Percentiles rank a stretch among this genome's conserved stretches.
phyloP scores from a whole-genome alignment of 352 stramenopile genomes.

The Saprolegnia parasitica region DNA sequence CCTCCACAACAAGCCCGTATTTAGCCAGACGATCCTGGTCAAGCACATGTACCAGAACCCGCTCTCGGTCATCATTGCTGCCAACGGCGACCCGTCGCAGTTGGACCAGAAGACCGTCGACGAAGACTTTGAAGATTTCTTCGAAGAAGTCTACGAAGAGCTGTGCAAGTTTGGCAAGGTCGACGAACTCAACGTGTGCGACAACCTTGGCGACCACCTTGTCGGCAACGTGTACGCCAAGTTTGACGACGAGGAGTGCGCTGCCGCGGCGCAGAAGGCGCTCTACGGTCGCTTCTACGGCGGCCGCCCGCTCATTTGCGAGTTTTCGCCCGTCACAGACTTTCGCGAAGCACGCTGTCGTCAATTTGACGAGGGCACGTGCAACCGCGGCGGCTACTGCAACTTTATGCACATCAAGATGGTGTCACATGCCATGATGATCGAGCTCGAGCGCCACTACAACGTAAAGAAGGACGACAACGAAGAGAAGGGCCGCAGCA shows the following conservation, averaged over 20 bases:
- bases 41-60: conserved; percentile 99
- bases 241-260: conserved; percentile 98
- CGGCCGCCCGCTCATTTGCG: conserved; percentile 91
- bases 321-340: conserved; percentile 98
- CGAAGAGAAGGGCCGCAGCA: conserved; percentile 30
- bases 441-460: conserved; percentile 81
- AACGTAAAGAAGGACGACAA: conserved; percentile 37
- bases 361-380: conserved; percentile 98
- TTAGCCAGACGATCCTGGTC: conserved; percentile 98
- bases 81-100: conserved; percentile 73
- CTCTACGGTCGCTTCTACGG: conserved; percentile 98
- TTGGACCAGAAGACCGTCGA: conserved; percentile 89
- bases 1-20: conserved; percentile 98
- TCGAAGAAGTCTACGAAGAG: conserved; percentile 98
- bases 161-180: conserved; percentile 98
- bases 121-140: conserved; percentile 96
- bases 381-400: conserved; percentile 96
- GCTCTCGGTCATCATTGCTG: conserved; percentile 81
- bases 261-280: conserved; percentile 92
- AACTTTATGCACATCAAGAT: conserved; percentile 99
- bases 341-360: conserved; percentile 97
- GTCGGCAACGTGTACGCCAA: conserved; percentile 99
- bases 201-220: conserved; percentile 99
- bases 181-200: conserved; percentile 98
- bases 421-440: conserved; percentile 75